Conservation (phyloP, 257 asterid species). For the Penstemon eatonii region DNA sequence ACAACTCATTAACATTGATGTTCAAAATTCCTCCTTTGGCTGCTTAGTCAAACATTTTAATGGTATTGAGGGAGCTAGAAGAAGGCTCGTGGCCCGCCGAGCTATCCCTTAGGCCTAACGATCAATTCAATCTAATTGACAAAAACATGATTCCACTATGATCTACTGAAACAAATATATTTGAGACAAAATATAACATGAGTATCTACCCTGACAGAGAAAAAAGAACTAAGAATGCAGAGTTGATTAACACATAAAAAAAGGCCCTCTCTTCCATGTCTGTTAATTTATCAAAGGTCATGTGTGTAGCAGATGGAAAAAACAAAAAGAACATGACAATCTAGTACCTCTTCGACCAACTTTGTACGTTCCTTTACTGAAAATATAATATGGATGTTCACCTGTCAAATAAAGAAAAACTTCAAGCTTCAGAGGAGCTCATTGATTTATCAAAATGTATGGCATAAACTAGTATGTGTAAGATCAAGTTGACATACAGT, state of each 20-base stretch:
- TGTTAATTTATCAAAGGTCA: not conserved
- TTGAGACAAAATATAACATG: no score
- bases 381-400: slow-evolving; percentile 75
- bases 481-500: not conserved
- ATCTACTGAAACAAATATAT: no score
- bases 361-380: slow-evolving; percentile 76
- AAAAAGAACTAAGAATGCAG: not conserved
- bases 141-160: not conserved
- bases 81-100: not conserved
- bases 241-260: not conserved
- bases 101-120: not conserved
- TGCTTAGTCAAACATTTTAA: slow-evolving; percentile 5
- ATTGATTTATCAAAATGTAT: slow-evolving; percentile 3
- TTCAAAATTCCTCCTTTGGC: not conserved
- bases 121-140: slow-evolving; percentile 7
- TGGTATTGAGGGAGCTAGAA: slow-evolving; percentile 6
- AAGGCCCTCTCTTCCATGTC: slow-evolving; percentile 8
- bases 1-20: not conserved
- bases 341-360: slow-evolving; percentile 86
- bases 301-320: slow-evolving; percentile 10
- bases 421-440: slow-evolving; percentile 25
- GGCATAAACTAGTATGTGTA: slow-evolving; percentile 3
- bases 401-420: slow-evolving; percentile 45
- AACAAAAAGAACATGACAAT: slow-evolving; percentile 12
- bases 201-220: not conserved